Conservation (phyloP, 202 grass and related monocot genomes). For the Carex arenaria region DNA sequence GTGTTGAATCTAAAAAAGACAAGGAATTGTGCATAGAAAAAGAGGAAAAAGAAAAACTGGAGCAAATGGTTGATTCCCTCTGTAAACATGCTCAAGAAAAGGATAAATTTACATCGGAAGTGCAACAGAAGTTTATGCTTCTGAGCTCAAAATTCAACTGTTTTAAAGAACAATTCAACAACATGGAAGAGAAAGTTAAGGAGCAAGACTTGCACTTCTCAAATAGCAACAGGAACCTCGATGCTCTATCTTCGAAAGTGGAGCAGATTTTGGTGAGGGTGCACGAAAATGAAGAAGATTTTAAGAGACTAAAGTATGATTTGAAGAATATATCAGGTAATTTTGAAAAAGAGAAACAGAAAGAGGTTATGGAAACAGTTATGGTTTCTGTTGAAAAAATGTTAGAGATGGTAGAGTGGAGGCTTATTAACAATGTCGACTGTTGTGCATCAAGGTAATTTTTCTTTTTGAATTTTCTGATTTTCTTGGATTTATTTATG, state of each 20-base stretch:
- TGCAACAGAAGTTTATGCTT: constrained; percentile 18
- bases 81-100: constrained; percentile 23
- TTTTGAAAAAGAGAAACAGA: constrained; percentile 24
- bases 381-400: constrained; percentile 21
- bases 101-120: constrained; percentile 23
- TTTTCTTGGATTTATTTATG: background rate
- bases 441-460: constrained; percentile 21
- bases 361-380: constrained; percentile 21
- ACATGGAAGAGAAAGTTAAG: constrained; percentile 13
- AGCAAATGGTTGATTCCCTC: constrained; percentile 21
- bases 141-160: constrained; percentile 28
- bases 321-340: background rate
- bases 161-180: constrained; percentile 21
- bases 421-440: constrained; percentile 21
- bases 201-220: constrained; percentile 32
- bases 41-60: constrained; percentile 36
- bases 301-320: constrained; percentile 26
- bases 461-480: constrained; percentile 4
- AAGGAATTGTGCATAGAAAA: constrained; percentile 28
- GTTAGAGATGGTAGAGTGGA: constrained; percentile 25
- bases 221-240: constrained; percentile 25
- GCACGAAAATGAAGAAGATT: constrained; percentile 18
- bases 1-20: constrained; percentile 18
- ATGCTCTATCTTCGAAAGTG: constrained; percentile 16
- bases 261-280: constrained; percentile 24